Evolutionary conservation across 257 asterid genomes (phyloP).

Genomic region (Salvia hispanica): DNA sequence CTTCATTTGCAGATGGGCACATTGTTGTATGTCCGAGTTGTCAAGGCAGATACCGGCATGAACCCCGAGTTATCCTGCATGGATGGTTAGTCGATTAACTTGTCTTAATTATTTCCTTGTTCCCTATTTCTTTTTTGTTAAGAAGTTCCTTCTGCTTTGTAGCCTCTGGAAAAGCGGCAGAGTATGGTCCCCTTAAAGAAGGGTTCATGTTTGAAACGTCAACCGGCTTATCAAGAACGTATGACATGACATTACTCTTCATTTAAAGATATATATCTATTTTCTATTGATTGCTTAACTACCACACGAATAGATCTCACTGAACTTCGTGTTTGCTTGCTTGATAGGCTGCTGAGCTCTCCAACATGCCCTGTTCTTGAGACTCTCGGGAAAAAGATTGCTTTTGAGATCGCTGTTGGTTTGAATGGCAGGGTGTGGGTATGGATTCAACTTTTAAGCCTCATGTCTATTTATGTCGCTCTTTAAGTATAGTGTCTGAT

Average conservation of each 20-base stretch:
- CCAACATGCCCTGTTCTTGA: conserved; percentile 92
- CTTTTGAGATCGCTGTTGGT: conserved; percentile 94
- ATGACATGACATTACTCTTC: conserved; percentile 33
- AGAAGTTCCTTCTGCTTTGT: conserved; percentile 28
- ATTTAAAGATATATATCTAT: background rate
- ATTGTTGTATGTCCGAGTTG: conserved; percentile 82
- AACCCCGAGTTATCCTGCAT: conserved; percentile 97
- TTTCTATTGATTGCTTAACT: background rate
- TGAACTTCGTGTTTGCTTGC: background rate
- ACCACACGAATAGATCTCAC: background rate
- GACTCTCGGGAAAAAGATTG: conserved; percentile 85
- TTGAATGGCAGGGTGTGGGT: conserved; percentile 97
- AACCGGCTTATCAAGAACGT: conserved; percentile 87
- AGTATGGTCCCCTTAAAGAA: conserved; percentile 84
- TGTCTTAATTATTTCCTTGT: background rate
- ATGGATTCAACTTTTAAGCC: conserved; percentile 28
- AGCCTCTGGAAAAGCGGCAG: conserved; percentile 89
- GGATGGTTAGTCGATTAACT: conserved; percentile 68
- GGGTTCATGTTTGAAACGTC: conserved; percentile 94
- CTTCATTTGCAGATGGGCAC: conserved; percentile 68
- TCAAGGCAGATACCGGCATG: conserved; percentile 82
- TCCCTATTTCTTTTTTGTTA: background rate
- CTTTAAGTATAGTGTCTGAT: background rate
- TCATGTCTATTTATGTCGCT: conserved; percentile 13
- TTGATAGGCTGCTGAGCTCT: conserved; percentile 67